A percentile compares a stretch with the other conserved stretches of the same genome.
phyloP scores from a whole-genome alignment of 1,284 basidiomycete genomes.

The Limonomyces culmigenus region DNA sequence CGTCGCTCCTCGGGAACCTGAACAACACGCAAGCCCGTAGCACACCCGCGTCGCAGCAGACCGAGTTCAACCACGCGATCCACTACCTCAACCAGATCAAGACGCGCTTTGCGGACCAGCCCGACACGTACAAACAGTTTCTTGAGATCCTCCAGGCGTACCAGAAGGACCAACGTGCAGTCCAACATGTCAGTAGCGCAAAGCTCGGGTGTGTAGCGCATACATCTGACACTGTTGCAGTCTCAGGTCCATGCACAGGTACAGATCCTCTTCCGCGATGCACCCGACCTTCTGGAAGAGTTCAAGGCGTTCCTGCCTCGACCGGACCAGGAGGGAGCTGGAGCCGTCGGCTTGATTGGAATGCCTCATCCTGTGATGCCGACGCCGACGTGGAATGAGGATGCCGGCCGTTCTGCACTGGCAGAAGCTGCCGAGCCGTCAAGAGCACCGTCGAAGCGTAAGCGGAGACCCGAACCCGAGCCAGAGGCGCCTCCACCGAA shows the following conservation, averaged over 20 bases:
- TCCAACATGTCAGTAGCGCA: conserved; percentile 76
- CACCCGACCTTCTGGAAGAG: conserved; percentile 84
- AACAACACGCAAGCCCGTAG: conserved; percentile 4
- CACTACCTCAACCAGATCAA: conserved; percentile 99
- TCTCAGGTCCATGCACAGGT: conserved; percentile 87
- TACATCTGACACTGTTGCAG: conserved; percentile 16
- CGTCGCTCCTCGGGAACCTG: conserved; percentile 8
- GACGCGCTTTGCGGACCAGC: conserved; percentile 79
- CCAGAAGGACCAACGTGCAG: conserved; percentile 84
- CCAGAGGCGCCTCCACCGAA: conserved; percentile 43
- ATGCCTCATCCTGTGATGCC: conserved; percentile 25
- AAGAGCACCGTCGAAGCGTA: conserved; percentile 22
- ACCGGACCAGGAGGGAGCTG: conserved; percentile 31
- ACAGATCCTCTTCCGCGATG: conserved; percentile 81
- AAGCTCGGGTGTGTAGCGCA: too few relatives aligned
- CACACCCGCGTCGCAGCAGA: conserved; percentile 11
- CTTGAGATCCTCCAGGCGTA: conserved; percentile 96
- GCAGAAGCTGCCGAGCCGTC: conserved; percentile 30
- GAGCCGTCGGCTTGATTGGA: conserved; percentile 18
- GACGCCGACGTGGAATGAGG: conserved; percentile 16
- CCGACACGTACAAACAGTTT: conserved; percentile 96
- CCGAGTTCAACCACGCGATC: conserved; percentile 95
- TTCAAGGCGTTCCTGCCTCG: conserved; percentile 95
- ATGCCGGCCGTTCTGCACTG: conserved; percentile 12
- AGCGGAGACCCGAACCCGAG: conserved; percentile 40